Conservation (phyloP, 169 alveolate genomes). For the Plasmodium cynomolgi region DNA sequence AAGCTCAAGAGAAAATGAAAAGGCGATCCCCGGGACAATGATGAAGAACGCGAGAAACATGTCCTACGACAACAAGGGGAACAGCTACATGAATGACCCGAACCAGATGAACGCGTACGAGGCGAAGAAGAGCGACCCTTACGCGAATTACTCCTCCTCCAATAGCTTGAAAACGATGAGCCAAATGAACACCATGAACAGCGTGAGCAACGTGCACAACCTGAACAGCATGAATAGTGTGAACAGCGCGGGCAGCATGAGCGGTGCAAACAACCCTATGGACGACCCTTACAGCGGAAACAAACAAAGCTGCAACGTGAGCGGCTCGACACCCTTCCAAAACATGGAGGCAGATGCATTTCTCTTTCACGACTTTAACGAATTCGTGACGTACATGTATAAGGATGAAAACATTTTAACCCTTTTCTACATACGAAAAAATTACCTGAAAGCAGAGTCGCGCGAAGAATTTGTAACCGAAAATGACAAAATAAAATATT, state of each 20-base stretch:
- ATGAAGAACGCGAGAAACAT: conserved; percentile 12
- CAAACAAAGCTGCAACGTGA: conserved; percentile 18
- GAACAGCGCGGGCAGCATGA: background rate
- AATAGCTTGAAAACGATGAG: conserved; percentile 1
- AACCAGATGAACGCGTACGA: background rate
- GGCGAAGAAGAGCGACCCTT: conserved; percentile 19
- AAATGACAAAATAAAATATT: conserved; percentile 54
- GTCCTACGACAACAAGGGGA: conserved; percentile 29
- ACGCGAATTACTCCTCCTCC: conserved; percentile 14
- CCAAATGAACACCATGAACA: background rate
- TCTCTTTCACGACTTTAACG: conserved; percentile 42
- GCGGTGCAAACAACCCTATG: background rate
- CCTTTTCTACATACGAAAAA: conserved; percentile 61
- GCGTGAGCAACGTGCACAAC: background rate
- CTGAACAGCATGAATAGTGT: background rate
- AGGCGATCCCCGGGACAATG: conserved; percentile 11
- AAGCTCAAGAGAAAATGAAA: conserved; percentile 33
- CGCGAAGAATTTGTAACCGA: conserved; percentile 67
- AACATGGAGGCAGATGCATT: conserved; percentile 68
- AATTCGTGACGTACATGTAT: conserved; percentile 62
- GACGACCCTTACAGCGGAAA: conserved; percentile 9
- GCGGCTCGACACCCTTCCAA: background rate
- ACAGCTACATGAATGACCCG: conserved; percentile 25
- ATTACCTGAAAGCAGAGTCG: conserved; percentile 71
- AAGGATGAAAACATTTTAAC: conserved; percentile 74